phyloP scores from a whole-genome alignment of 495 filamentous ascomycete species.

The Polyplosphaeria fusca region DNA sequence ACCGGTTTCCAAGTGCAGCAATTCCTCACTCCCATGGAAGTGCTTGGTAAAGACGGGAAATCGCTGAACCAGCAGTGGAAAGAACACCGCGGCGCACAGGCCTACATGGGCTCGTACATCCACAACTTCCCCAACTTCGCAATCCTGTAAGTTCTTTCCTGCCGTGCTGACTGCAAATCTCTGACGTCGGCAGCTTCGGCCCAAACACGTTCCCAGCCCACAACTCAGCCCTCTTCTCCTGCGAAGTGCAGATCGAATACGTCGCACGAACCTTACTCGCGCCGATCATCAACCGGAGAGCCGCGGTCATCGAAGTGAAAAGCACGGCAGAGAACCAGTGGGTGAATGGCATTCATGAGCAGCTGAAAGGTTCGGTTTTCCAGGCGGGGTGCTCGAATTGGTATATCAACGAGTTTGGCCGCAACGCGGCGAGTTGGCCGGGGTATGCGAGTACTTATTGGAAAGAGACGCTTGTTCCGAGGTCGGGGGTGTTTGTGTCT shows the following conservation, averaged over 20 bases:
- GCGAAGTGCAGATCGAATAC: constrained; percentile 44
- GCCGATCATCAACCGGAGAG: constrained; percentile 42
- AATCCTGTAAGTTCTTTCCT: constrained; percentile 31
- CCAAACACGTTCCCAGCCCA: constrained; percentile 48
- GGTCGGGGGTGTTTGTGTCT: not conserved
- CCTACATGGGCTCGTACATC: constrained; percentile 42
- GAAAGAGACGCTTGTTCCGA: constrained; percentile 1
- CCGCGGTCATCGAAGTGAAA: constrained; percentile 40
- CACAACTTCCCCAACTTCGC: constrained; percentile 49
- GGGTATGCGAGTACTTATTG: constrained; percentile 12
- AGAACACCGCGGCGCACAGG: constrained; percentile 39
- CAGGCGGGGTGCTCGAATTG: constrained; percentile 41
- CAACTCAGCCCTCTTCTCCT: constrained; percentile 43
- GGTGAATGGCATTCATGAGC: constrained; percentile 30
- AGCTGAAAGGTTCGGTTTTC: constrained; percentile 37
- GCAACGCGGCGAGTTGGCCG: constrained; percentile 14
- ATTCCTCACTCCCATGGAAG: constrained; percentile 39
- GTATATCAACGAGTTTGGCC: constrained; percentile 37
- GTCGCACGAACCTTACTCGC: constrained; percentile 29
- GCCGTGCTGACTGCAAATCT: not conserved
- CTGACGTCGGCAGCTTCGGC: constrained; percentile 30
- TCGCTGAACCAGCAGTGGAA: constrained; percentile 44
- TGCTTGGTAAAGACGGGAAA: constrained; percentile 38
- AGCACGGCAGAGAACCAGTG: constrained; percentile 35
- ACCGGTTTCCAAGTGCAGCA: constrained; percentile 43